Base-by-base conservation (phyloP, 1,284 basidiomycete genomes). In the Apiotrichum veenhuisii region DNA sequence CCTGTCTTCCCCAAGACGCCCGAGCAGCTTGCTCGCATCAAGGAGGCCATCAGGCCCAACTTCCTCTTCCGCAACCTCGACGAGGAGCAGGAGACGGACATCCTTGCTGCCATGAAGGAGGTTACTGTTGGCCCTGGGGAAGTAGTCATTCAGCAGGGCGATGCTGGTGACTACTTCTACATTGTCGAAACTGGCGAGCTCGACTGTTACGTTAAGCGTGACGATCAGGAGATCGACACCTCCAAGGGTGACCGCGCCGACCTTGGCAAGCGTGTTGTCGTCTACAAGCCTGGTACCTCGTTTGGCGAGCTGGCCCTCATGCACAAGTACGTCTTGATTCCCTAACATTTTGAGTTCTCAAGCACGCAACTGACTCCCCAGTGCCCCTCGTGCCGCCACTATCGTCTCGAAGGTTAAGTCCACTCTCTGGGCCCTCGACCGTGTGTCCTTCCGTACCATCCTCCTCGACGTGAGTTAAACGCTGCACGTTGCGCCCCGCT, bases 371-470 rank as follows among this genome's bases (percentile, higher is more conserved):
- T 17, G n/a, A 12, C 47, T 51, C 58, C 42, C 9, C 55, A 78
- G 77, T 46, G 92, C 96, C 67, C 91, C 92, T 33, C 88, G 95
- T 48, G 92, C 93, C 7, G 95, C 96, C 5, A 92, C 92, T 3
- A 92, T 98, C 48, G 78, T 97, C 30, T 87, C 94, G 4, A 85
- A 88, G 40, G 86, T 89, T 54, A 79, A 84, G 0, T 93, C 89
- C 51, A 92, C 88, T 9, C 81, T 98, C 34, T 98, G 95, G 95
- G 87, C 90, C 8, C 81, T 98, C 58, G 95, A 98, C 79, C 88
- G 95, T 53, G 91, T 96, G 68, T 98, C 94, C 1, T 98, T 98
- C 86, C 86, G 95, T 41, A 95, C 91, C n/a, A 98, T 98, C 77
- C 88, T 98, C 52, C 82, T 96, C 59, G 90, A 90, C 74, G 74